Evolutionary conservation across 192 early-diverging fungal species (phyloP).

Genomic region (Chytriomyces sp.): DNA sequence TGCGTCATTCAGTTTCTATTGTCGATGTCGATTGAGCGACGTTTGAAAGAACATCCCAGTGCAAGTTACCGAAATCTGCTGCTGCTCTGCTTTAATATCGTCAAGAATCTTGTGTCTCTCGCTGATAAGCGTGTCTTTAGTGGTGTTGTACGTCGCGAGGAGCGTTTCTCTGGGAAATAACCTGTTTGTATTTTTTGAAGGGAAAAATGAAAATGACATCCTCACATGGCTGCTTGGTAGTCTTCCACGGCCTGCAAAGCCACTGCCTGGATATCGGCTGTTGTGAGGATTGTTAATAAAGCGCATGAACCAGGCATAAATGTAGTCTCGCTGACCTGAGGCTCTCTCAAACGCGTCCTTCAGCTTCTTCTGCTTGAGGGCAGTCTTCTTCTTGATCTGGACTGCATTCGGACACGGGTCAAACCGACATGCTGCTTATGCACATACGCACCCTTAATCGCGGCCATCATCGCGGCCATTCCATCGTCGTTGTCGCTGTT

Average conservation of each 20-base stretch:
- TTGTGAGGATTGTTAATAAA: not conserved
- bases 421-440: not conserved
- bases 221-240: constrained; percentile 7
- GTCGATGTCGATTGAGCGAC: not conserved
- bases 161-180: not conserved
- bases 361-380: not conserved
- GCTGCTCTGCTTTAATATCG: constrained; percentile 3
- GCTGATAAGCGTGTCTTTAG: constrained; percentile 3
- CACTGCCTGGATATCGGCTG: constrained; percentile 16
- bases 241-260: constrained; percentile 6
- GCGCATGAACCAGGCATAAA: not conserved
- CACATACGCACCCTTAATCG: not conserved
- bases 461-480: not conserved
- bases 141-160: not conserved
- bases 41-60: not conserved
- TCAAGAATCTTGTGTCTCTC: not conserved
- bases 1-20: constrained; percentile 12
- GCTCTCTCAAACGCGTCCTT: not conserved
- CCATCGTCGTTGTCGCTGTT: not conserved
- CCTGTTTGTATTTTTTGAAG: not conserved
- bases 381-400: not conserved
- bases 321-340: not conserved
- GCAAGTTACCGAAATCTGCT: not conserved
- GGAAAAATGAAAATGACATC: not conserved
- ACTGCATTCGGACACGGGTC: not conserved